A percentile compares a stretch with the other conserved stretches of the same genome.
Evolutionary conservation across 208 protist genomes (phyloP).

Genomic region (Leishmania turanica): DNA sequence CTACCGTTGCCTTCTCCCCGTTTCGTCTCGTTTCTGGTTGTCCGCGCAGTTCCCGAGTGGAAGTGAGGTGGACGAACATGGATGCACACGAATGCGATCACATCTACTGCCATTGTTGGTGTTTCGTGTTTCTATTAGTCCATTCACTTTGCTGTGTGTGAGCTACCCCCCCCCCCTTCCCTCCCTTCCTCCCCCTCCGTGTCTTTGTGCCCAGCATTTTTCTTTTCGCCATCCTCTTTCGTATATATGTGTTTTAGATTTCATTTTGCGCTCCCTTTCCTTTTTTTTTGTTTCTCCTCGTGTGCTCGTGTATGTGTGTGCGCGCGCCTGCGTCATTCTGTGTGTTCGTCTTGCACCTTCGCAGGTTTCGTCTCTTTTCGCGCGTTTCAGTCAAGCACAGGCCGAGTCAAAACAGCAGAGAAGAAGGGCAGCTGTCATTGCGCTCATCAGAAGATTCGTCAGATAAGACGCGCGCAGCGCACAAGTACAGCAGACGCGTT

Average conservation of each 20-base stretch:
- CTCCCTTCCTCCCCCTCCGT: not conserved
- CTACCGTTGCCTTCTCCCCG: no score
- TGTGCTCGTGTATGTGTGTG: not conserved
- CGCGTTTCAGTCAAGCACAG: not conserved
- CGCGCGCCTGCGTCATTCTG: not conserved
- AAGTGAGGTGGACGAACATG: not conserved
- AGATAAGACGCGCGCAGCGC: no score
- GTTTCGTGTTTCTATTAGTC: no score
- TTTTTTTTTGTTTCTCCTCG: not conserved
- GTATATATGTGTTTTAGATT: no score
- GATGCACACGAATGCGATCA: not conserved
- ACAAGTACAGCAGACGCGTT: no score
- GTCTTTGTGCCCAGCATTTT: not conserved
- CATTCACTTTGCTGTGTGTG: not conserved
- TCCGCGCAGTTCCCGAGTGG: not conserved
- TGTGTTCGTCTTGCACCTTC: not conserved
- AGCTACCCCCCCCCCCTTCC: not conserved
- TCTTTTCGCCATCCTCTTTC: no score
- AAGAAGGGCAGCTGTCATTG: not conserved
- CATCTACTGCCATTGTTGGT: not conserved
- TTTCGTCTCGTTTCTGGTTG: not conserved
- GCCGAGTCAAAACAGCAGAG: not conserved
- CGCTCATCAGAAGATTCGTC: no score
- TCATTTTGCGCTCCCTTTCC: not conserved
- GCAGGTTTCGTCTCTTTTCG: not conserved